Conservation (phyloP, 352 stramenopile species). For the Chrysophaeum taylorii region DNA sequence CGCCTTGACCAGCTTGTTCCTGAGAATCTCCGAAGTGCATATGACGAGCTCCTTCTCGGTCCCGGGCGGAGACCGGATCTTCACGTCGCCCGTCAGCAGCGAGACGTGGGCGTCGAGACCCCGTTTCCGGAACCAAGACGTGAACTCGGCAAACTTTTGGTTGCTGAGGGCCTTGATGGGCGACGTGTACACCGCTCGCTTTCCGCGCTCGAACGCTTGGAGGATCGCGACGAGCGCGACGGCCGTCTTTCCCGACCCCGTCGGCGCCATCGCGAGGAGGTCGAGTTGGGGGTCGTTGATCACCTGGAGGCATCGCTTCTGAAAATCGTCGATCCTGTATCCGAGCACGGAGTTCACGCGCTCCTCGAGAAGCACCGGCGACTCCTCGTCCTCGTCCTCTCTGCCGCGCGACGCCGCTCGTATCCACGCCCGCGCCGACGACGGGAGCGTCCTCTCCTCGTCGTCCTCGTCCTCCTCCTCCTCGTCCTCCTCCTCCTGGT, state of each 20-base stretch:
- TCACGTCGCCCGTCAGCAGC: conserved; percentile 70
- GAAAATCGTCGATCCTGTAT: conserved; percentile 13
- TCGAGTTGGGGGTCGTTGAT: background rate
- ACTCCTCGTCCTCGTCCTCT: background rate
- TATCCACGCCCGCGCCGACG: background rate
- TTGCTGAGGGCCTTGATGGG: conserved; percentile 72
- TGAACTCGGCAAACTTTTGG: conserved; percentile 69
- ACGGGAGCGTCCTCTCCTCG: background rate
- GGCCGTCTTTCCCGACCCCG: conserved; percentile 11
- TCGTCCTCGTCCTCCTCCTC: background rate
- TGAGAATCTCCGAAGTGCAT: conserved; percentile 64
- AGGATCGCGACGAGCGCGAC: conserved; percentile 44
- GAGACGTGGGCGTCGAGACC: conserved; percentile 45
- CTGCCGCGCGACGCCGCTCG: background rate
- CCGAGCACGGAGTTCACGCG: background rate
- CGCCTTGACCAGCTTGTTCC: conserved; percentile 23
- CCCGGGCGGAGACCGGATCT: conserved; percentile 55
- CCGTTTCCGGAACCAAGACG: conserved; percentile 55
- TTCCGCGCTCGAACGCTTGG: conserved; percentile 43
- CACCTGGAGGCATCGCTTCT: background rate
- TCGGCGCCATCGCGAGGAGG: conserved; percentile 6
- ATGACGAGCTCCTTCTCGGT: conserved; percentile 64
- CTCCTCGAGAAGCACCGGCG: background rate
- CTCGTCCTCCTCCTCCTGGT: no score
- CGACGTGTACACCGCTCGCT: conserved; percentile 67